These are phyloP conservation scores for Nicotiana tabacum DNA, from an alignment of 257 asterid species.

Conservation along the genomic window DNA sequence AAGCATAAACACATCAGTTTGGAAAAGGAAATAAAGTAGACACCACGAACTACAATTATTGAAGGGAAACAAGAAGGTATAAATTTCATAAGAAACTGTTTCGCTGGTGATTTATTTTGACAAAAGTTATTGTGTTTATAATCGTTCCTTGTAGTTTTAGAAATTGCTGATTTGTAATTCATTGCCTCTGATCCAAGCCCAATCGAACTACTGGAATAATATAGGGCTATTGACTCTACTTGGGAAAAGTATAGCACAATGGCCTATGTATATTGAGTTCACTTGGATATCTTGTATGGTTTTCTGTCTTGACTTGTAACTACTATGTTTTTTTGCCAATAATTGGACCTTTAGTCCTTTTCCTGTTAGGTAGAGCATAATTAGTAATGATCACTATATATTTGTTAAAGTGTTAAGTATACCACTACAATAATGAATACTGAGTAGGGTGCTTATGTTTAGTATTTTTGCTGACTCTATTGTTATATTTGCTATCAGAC, in stretches of 20 bases:
- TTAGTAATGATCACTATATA: background rate
- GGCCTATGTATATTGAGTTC: background rate
- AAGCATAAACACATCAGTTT: too few relatives aligned
- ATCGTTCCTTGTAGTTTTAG: background rate
- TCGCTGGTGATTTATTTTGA: background rate
- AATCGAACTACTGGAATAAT: background rate
- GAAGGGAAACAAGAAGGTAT: background rate
- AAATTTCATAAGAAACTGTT: background rate
- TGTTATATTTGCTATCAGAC: background rate
- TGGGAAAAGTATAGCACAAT: background rate
- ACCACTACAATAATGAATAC: background rate
- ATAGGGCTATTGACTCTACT: background rate
- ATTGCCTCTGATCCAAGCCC: background rate
- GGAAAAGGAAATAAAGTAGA: too few relatives aligned
- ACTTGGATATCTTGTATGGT: background rate
- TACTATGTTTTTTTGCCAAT: background rate
- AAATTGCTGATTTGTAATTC: background rate
- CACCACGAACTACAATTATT: background rate
- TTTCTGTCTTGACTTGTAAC: background rate
- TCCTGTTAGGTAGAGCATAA: background rate
- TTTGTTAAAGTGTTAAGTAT: background rate
- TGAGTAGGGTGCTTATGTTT: background rate
- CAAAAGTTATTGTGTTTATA: background rate
- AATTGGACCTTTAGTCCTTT: background rate
- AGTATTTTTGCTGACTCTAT: background rate